Conservation (phyloP, 257 asterid genomes). For the Knoxia roxburghii region DNA sequence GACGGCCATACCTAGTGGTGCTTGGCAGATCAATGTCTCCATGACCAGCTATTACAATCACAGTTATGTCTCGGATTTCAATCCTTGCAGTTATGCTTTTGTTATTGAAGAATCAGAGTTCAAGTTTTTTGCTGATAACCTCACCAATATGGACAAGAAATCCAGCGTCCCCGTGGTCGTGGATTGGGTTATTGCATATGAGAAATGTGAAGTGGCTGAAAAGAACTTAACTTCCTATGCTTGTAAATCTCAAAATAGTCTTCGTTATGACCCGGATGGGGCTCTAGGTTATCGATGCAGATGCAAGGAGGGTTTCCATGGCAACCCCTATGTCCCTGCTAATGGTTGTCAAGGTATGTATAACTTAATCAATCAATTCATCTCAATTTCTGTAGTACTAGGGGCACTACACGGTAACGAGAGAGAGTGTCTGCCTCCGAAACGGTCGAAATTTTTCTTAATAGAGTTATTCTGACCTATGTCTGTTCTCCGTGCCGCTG, state of each 20-base stretch:
- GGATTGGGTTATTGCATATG: neutral
- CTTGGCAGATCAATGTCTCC: neutral
- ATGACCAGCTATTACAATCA: neutral
- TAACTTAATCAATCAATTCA: neutral
- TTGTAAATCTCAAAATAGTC: neutral
- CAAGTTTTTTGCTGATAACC: neutral
- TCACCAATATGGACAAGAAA: neutral
- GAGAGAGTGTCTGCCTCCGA: no score
- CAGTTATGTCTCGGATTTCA: neutral
- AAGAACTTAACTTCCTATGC: neutral
- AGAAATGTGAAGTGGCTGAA: neutral
- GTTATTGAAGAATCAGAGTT: neutral
- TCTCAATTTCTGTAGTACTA: no score
- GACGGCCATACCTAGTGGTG: neutral
- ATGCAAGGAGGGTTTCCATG: neutral
- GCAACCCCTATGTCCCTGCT: neutral
- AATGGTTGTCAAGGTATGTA: neutral
- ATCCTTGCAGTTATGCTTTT: constrained; percentile 1
- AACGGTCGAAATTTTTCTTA: no score
- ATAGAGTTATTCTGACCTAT: no score
- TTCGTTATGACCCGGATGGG: neutral
- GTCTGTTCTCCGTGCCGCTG: no score
- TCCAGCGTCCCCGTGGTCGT: neutral
- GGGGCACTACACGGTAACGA: no score
- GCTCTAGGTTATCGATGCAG: neutral